Evolutionary conservation across 2,329 filamentous ascomycete species (phyloP).

Genomic region (Dactylellina drechsleri): DNA sequence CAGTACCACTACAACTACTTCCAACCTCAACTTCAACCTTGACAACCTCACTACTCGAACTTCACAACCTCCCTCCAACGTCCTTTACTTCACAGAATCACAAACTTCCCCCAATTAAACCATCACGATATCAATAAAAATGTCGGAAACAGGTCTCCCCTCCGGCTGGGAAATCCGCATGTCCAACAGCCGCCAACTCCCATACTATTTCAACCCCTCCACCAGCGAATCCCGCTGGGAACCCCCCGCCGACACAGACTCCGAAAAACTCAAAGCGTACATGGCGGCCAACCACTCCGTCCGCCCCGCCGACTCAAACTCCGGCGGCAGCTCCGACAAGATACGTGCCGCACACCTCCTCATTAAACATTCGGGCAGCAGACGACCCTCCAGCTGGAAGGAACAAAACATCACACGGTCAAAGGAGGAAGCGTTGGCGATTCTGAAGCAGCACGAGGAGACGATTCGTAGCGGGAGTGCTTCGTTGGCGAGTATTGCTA

Average conservation of each 20-base stretch:
- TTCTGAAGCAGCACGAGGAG: constrained; percentile 78
- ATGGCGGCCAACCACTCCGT: constrained; percentile 88
- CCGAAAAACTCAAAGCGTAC: constrained; percentile 90
- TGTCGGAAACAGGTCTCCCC: constrained; percentile 83
- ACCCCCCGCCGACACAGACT: constrained; percentile 85
- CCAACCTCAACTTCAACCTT: constrained; percentile 5
- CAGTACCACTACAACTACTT: too few relatives aligned
- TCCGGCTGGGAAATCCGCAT: constrained; percentile 93
- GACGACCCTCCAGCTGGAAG: constrained; percentile 91
- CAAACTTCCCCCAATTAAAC: background rate
- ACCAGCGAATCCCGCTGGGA: constrained; percentile 96
- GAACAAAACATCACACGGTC: constrained; percentile 84
- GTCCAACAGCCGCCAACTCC: constrained; percentile 97
- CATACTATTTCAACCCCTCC: constrained; percentile 96
- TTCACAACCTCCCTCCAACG: background rate
- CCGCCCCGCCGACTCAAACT: constrained; percentile 62
- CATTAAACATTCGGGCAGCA: constrained; percentile 89
- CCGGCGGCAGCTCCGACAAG: constrained; percentile 69
- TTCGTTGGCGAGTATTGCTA: constrained; percentile 82
- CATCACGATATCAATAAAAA: background rate
- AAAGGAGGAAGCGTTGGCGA: constrained; percentile 84
- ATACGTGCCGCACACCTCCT: constrained; percentile 93
- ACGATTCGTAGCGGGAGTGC: constrained; percentile 77
- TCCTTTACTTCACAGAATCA: background rate
- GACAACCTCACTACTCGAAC: background rate